Conservation (phyloP, 495 filamentous ascomycete species). For the Lindgomyces ingoldianus region DNA sequence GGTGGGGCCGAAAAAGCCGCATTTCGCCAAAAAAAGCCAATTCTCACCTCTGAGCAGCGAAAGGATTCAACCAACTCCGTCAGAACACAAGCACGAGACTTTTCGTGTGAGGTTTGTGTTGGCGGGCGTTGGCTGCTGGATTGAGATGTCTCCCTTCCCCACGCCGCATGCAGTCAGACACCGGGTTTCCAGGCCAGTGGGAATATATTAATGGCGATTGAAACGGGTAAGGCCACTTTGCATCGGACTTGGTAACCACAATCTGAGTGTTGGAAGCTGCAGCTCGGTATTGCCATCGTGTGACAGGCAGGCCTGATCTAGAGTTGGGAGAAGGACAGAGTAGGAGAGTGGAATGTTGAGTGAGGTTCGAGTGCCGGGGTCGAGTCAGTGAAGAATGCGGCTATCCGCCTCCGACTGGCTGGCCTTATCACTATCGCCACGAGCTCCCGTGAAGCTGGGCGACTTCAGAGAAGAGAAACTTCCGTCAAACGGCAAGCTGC, state of each 20-base stretch:
- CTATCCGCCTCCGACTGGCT: slow-evolving; percentile 15
- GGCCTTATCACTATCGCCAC: slow-evolving; percentile 23
- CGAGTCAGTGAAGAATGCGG: neutral
- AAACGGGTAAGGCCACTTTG: neutral
- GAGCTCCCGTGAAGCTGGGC: neutral
- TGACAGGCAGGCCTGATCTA: neutral
- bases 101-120: neutral
- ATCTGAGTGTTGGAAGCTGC: neutral
- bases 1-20: neutral
- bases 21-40: neutral
- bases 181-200: slow-evolving; percentile 10
- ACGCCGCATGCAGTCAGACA: slow-evolving; percentile 6
- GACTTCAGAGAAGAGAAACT: neutral
- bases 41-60: neutral
- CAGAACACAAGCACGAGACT: neutral
- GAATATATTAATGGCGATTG: slow-evolving; percentile 10
- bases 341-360: no score
- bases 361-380: no score
- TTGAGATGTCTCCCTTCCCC: slow-evolving; percentile 8
- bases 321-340: neutral
- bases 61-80: neutral
- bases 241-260: neutral
- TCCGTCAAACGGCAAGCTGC: neutral
- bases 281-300: neutral
- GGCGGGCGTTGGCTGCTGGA: slow-evolving; percentile 3